Percentiles rank a stretch among this genome's conserved stretches.
Evolutionary conservation across 2,329 filamentous ascomycete genomes (phyloP).

Genomic region (Truncatella angustata): DNA sequence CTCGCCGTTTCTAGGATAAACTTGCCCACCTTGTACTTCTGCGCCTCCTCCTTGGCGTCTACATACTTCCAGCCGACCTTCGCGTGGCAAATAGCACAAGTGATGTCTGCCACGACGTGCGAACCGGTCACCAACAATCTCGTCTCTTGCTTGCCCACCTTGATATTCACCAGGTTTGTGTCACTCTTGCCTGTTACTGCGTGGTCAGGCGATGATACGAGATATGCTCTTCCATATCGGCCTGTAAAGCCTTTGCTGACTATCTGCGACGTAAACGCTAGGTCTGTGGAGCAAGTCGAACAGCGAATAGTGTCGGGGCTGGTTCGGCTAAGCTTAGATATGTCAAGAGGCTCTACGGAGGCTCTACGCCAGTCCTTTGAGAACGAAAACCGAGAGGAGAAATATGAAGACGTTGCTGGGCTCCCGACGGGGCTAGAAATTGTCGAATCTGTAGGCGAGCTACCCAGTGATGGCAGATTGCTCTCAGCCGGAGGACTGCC

Average conservation of each 20-base stretch:
- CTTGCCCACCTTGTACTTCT: conserved; percentile 68
- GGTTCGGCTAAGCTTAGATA: conserved; percentile 36
- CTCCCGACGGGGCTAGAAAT: conserved; percentile 22
- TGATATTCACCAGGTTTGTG: conserved; percentile 50
- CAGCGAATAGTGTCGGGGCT: conserved; percentile 59
- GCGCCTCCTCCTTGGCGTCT: conserved; percentile 55
- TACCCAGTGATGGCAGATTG: conserved; percentile 31
- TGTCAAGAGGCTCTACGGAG: conserved; percentile 9
- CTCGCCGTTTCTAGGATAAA: conserved; percentile 64
- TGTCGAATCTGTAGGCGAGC: conserved; percentile 34
- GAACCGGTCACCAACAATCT: conserved; percentile 60
- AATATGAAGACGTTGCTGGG: conserved; percentile 22
- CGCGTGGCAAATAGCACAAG: conserved; percentile 52
- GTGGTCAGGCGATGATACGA: conserved; percentile 45
- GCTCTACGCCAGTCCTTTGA: conserved; percentile 16
- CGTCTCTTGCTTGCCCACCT: conserved; percentile 51
- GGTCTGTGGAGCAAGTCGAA: conserved; percentile 54
- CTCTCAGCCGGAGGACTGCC: conserved; percentile 20
- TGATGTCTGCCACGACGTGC: conserved; percentile 64
- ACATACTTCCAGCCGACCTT: conserved; percentile 69
- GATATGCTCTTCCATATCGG: conserved; percentile 61
- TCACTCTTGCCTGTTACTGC: conserved; percentile 11
- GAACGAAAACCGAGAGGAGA: conserved; percentile 21
- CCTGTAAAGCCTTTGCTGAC: conserved; percentile 66
- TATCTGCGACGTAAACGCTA: conserved; percentile 61